Evolutionary conservation across 768 basidiomycete species (phyloP).

Genomic region (Mycena capillaripes): DNA sequence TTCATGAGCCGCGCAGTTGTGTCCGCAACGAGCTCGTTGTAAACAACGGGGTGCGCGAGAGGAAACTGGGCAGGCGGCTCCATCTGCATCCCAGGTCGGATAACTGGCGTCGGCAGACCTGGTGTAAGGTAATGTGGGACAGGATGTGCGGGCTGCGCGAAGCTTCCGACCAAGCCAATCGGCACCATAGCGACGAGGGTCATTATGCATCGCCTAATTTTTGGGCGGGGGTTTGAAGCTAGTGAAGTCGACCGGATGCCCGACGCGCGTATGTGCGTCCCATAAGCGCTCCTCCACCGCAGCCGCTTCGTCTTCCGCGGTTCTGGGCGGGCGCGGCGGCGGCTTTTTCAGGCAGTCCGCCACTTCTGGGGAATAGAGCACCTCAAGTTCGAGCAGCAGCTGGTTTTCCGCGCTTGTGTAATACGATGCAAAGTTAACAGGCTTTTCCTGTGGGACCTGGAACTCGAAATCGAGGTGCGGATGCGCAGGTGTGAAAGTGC

Average conservation of each 20-base stretch:
- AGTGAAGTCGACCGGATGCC: neutral
- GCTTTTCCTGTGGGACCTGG: neutral
- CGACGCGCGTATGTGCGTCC: conserved; percentile 7
- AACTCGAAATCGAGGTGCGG: conserved; percentile 19
- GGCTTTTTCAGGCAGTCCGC: neutral
- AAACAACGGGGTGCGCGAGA: neutral
- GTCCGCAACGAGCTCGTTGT: neutral
- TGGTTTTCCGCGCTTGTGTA: neutral
- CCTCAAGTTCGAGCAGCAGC: neutral
- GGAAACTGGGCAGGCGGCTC: neutral
- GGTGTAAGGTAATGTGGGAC: conserved; percentile 9
- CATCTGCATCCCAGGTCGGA: neutral
- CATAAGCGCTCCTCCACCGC: conserved; percentile 12
- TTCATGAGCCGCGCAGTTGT: conserved; percentile 17
- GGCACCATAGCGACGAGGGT: neutral
- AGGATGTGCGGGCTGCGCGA: neutral
- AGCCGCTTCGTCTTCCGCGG: neutral
- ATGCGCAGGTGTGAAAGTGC: neutral
- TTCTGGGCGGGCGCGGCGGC: neutral
- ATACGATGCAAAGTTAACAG: conserved; percentile 12
- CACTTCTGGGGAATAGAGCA: neutral
- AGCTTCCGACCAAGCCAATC: neutral
- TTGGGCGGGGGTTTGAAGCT: too few relatives aligned
- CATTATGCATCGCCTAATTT: neutral
- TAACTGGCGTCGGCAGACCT: neutral